A percentile compares a stretch with the other conserved stretches of the same genome.
Evolutionary conservation across 2,329 filamentous ascomycete species (phyloP).

Genomic region (Pseudogymnoascus sp.): DNA sequence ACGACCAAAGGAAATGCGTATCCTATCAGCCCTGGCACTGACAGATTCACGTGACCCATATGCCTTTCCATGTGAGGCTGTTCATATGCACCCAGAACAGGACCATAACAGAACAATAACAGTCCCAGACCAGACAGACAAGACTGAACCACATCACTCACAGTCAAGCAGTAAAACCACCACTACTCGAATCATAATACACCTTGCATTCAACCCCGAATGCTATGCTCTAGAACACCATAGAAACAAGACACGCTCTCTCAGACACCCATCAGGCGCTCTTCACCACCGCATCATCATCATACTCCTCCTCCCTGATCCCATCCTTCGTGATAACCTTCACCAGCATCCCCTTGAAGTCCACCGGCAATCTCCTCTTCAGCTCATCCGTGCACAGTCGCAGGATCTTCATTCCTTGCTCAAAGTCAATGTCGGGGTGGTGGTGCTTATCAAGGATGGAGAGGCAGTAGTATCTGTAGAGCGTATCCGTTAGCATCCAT

Average conservation of each 20-base stretch:
- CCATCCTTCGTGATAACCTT: slow-evolving; percentile 96
- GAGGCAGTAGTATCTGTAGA: slow-evolving; percentile 82
- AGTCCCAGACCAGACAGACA: not conserved
- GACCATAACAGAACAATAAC: not conserved
- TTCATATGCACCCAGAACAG: not conserved
- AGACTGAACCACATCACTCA: not conserved
- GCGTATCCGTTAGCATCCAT: slow-evolving; percentile 10
- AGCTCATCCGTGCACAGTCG: slow-evolving; percentile 95
- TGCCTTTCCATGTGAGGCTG: not conserved
- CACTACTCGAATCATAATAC: slow-evolving; percentile 1
- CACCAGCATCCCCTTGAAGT: slow-evolving; percentile 95
- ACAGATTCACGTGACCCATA: not conserved
- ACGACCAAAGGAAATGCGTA: not conserved
- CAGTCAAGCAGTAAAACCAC: not conserved
- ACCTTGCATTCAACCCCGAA: slow-evolving; percentile 19
- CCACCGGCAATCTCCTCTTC: slow-evolving; percentile 92
- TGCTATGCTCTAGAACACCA: slow-evolving; percentile 29
- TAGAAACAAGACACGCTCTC: slow-evolving; percentile 9
- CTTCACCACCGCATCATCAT: slow-evolving; percentile 48
- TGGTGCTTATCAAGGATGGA: slow-evolving; percentile 98
- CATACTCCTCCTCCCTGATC: slow-evolving; percentile 75
- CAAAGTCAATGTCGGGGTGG: slow-evolving; percentile 84
- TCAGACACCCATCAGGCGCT: not conserved
- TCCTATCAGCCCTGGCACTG: not conserved
- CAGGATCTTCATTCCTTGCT: slow-evolving; percentile 85